Base-by-base conservation (phyloP, 2,329 filamentous ascomycete species). In the Diplocarpon mali region DNA sequence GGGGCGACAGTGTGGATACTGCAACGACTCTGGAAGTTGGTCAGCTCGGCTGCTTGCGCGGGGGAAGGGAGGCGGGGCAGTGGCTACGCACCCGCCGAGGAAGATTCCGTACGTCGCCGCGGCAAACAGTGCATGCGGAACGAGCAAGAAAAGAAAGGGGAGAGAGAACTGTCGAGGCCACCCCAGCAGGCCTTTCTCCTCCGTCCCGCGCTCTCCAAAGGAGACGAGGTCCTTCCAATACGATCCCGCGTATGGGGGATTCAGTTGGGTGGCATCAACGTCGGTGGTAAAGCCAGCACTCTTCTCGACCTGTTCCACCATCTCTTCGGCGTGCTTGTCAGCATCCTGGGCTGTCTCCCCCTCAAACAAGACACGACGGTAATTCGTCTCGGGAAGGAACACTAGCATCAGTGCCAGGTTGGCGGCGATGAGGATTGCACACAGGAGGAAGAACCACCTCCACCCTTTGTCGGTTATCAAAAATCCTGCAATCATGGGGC, bases 371-470 rank as follows among this genome's bases (percentile, higher is more conserved):
- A 42, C 50, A 29, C 54, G 49, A 15, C 53, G 43, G 34, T 60
- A 65, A 17, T 54, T 55, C 2, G 62, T 65, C 42, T 65, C 63
- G 1, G 62, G 63, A 6, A 63, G 50, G n/a, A 64, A 47, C 46
- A 64, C 56, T n/a, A 65, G 53, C 7, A 56, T 57, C 7, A 41
- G 20, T 27, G 60, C 43, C 3, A 64, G 42, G 44, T 65, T 63
- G 15, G 55, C 48, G 1, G 51, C 58, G 12, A 49, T 56, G 11
- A 64, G 45, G 31, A 65, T 64, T 3, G 57, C 46, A 37, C 57
- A 60, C 15, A 64, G 53, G 27, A 60, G 62, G 47, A 64, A 64
- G 43, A 62, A 63, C 62, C 62, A 65, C 11, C 63, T 52, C 63
- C 63, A 65, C n/a, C 63, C 63, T 27, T 51, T 52, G 10, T 56